Conservation (phyloP, 2,329 filamentous ascomycete species). For the Magnaporthiopsis incrustans region DNA sequence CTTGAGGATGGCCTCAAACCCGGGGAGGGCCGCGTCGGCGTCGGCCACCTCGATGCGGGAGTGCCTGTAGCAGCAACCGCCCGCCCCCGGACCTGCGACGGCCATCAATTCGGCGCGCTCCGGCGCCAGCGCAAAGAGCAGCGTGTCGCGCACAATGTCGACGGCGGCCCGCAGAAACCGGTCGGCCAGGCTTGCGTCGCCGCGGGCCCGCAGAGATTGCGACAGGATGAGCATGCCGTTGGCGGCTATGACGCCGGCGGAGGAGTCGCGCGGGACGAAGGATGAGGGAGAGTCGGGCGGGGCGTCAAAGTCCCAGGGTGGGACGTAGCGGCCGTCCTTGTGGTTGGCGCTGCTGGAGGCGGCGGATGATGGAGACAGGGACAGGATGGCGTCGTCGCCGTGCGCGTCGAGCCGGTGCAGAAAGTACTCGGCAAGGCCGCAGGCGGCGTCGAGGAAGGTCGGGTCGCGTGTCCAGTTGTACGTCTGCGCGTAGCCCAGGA, state of each 20-base stretch:
- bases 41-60: conserved; percentile 6
- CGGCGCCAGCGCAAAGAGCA: conserved; percentile 19
- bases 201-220: conserved; percentile 18
- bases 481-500: conserved; percentile 41
- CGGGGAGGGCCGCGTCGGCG: conserved; percentile 10
- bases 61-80: background rate
- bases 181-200: conserved; percentile 13
- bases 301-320: conserved; percentile 33
- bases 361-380: conserved; percentile 19
- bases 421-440: conserved; percentile 41
- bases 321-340: conserved; percentile 14
- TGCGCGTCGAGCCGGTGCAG: conserved; percentile 29
- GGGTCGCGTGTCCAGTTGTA: conserved; percentile 38
- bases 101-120: conserved; percentile 10
- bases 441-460: conserved; percentile 35
- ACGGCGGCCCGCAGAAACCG: conserved; percentile 21
- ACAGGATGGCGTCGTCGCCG: background rate
- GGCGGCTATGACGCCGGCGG: conserved; percentile 31
- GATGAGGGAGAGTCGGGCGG: conserved; percentile 8
- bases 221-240: conserved; percentile 33
- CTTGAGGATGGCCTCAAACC: conserved; percentile 21
- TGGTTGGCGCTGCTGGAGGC: conserved; percentile 14
- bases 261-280: conserved; percentile 22
- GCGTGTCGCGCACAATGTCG: conserved; percentile 21
- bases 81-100: background rate